Conservation (phyloP, 768 basidiomycete species). For the Naganishia friedmannii region DNA sequence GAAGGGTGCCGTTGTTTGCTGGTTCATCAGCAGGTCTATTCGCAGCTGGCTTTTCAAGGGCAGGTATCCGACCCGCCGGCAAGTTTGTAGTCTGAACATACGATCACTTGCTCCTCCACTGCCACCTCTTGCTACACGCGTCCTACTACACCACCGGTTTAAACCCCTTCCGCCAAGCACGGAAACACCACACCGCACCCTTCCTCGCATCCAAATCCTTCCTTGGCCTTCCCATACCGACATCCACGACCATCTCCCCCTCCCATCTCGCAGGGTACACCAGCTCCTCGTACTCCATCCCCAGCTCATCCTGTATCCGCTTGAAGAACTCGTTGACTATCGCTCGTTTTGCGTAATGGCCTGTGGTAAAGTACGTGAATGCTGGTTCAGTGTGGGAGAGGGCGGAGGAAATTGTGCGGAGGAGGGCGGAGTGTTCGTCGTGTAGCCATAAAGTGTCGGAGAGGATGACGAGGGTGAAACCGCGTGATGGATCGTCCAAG, state of each 20-base stretch:
- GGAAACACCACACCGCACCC: conserved; percentile 26
- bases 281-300: conserved; percentile 26
- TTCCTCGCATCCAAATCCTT: conserved; percentile 26
- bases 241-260: conserved; percentile 27
- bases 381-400: conserved; percentile 13
- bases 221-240: conserved; percentile 18
- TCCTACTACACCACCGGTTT: neutral
- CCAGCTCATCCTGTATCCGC: conserved; percentile 9
- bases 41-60: too few relatives aligned
- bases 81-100: too few relatives aligned
- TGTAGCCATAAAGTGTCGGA: conserved; percentile 32
- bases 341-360: conserved; percentile 30
- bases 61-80: too few relatives aligned
- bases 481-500: neutral
- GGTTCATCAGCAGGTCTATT: too few relatives aligned
- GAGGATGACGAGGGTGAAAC: conserved; percentile 27
- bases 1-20: too few relatives aligned
- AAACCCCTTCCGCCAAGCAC: conserved; percentile 18
- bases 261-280: conserved; percentile 21
- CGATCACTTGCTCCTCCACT: too few relatives aligned
- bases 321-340: conserved; percentile 25
- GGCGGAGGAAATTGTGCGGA: conserved; percentile 12
- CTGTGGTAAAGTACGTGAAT: conserved; percentile 22
- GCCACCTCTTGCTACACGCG: too few relatives aligned
- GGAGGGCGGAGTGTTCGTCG: conserved; percentile 30